Conservation (phyloP, 495 filamentous ascomycete genomes). For the Aspergillus diversus region DNA sequence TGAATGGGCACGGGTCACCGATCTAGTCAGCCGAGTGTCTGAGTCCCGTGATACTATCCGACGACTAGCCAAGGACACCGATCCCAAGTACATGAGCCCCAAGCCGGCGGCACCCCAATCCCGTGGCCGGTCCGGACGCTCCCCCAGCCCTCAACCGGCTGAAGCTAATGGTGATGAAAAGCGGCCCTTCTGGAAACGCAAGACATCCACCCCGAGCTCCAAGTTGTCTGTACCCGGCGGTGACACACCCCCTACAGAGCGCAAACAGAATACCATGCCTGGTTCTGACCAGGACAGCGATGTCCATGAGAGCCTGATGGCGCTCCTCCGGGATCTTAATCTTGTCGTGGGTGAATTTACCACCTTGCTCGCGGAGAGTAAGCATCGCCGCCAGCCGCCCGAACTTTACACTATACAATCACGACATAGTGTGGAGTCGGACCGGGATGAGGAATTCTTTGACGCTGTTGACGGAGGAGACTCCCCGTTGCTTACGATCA, state of each 20-base stretch:
- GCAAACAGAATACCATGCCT: constrained; percentile 41
- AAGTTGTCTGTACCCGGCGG: constrained; percentile 59
- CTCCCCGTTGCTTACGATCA: constrained; percentile 75
- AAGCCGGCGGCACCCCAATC: constrained; percentile 24
- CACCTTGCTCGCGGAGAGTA: constrained; percentile 72
- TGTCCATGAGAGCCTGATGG: constrained; percentile 77
- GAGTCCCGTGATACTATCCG: constrained; percentile 87
- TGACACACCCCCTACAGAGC: constrained; percentile 30
- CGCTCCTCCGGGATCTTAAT: constrained; percentile 81
- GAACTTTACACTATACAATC: constrained; percentile 51
- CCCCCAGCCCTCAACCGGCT: constrained; percentile 41
- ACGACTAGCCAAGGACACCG: constrained; percentile 79
- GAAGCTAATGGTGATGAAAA: constrained; percentile 44
- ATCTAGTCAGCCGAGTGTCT: constrained; percentile 78
- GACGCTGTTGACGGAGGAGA: constrained; percentile 78
- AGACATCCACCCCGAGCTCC: constrained; percentile 40
- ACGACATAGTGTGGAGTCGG: constrained; percentile 80
- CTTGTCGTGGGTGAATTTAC: constrained; percentile 81
- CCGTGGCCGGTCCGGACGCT: constrained; percentile 46
- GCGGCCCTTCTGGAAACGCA: constrained; percentile 87
- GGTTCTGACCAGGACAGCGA: constrained; percentile 57
- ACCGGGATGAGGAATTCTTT: constrained; percentile 87
- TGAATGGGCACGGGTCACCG: constrained; percentile 85
- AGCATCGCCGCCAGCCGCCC: constrained; percentile 68
- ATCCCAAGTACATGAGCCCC: constrained; percentile 59